phyloP scores from a whole-genome alignment of 2,329 filamentous ascomycete species.

The Colletotrichum sp. region DNA sequence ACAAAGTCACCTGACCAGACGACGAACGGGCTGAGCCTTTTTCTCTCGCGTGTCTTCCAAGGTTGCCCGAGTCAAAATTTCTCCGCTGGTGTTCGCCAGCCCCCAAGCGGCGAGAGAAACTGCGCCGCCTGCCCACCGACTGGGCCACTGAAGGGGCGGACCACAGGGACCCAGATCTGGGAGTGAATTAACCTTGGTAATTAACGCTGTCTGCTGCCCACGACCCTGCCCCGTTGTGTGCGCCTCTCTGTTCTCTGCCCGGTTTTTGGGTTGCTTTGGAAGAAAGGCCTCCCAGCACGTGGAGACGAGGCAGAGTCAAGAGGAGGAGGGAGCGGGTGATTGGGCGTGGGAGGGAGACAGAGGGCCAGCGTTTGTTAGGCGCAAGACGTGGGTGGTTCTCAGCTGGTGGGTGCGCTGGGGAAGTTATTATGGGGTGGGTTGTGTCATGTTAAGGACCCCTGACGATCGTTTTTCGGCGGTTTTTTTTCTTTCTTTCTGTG shows the following conservation, averaged over 20 bases:
- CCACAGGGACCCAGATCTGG: not conserved
- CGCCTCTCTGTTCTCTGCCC: not conserved
- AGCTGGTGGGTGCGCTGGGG: conserved; percentile 15
- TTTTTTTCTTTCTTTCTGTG: not conserved
- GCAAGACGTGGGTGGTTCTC: not conserved
- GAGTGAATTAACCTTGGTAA: not conserved
- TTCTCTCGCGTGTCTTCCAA: not conserved
- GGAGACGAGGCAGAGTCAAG: not conserved
- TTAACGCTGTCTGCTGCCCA: not conserved
- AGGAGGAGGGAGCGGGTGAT: not conserved
- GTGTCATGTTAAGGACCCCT: conserved; percentile 19
- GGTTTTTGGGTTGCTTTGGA: not conserved
- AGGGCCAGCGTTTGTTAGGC: not conserved
- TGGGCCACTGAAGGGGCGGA: not conserved
- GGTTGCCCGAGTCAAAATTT: not conserved
- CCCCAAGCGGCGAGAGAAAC: not conserved
- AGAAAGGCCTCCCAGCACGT: conserved; percentile 1
- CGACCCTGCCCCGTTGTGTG: not conserved
- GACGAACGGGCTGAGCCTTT: not conserved
- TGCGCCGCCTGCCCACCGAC: not conserved
- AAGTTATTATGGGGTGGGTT: not conserved
- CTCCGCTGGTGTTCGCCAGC: not conserved
- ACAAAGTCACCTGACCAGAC: not conserved
- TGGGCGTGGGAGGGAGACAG: not conserved
- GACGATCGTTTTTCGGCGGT: conserved; percentile 5